A percentile compares a stretch with the other conserved stretches of the same genome.
Evolutionary conservation across 2,329 filamentous ascomycete genomes (phyloP).

Genomic region (Fusarium concolor): DNA sequence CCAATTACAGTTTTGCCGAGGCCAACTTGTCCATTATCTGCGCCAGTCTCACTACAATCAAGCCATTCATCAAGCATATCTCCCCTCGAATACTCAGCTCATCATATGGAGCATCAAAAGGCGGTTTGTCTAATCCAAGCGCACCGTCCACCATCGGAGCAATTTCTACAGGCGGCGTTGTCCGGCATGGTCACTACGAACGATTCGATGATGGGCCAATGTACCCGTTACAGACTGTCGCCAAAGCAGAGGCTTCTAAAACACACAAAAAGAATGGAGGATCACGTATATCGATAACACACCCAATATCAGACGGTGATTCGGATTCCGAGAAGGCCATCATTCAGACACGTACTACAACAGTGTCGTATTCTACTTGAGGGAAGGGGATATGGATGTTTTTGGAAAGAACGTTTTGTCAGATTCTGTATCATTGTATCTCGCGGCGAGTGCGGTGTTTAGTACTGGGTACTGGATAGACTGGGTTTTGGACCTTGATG

Average conservation of each 20-base stretch:
- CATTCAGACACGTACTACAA: slow-evolving; percentile 17
- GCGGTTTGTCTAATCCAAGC: slow-evolving; percentile 16
- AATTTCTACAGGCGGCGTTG: background rate
- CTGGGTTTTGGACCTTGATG: too few species aligned
- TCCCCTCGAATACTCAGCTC: slow-evolving; percentile 22
- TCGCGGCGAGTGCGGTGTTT: too few species aligned
- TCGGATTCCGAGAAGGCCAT: slow-evolving; percentile 23
- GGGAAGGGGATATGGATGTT: background rate
- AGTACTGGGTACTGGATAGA: too few species aligned
- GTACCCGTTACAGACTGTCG: slow-evolving; percentile 19
- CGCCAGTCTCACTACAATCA: slow-evolving; percentile 23
- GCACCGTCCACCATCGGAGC: slow-evolving; percentile 23
- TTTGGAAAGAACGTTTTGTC: background rate
- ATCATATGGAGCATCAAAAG: background rate
- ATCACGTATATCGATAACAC: background rate
- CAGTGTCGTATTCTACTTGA: slow-evolving; percentile 3
- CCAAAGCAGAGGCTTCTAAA: slow-evolving; percentile 5
- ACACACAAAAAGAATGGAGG: background rate
- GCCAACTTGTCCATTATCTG: slow-evolving; percentile 35
- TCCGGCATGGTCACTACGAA: slow-evolving; percentile 14
- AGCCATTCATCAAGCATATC: slow-evolving; percentile 30
- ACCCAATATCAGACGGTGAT: slow-evolving; percentile 11
- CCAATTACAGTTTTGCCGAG: slow-evolving; percentile 13
- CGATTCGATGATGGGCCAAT: slow-evolving; percentile 11
- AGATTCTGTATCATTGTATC: too few species aligned